Evolutionary conservation across 2,329 filamentous ascomycete genomes (phyloP), one percentile per base, ranked within the genome.

Genomic region (Incumbomyces lentus): DNA sequence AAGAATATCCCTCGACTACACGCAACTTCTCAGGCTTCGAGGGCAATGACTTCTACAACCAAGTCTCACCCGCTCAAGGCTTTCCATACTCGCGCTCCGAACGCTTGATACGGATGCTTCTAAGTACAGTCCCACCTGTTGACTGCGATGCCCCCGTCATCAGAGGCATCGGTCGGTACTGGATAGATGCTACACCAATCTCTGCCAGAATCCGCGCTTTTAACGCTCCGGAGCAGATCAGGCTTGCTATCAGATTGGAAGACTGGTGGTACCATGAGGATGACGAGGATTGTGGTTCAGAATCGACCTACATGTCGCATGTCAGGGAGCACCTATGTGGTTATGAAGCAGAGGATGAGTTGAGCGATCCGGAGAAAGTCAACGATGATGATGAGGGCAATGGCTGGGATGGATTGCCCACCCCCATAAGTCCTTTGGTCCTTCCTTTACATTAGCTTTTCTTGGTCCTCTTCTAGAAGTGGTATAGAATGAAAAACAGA

Each of bases 11-110:
- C 4, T 4, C 22, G 4, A 4, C 22, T 4, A 4, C 8, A 8
- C 8, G 22, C 22, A 26, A 26, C 22, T 8, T 26, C 8, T 5
- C 22, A 19, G 55, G 54, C 37, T 40, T 46, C 22, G 8, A 30
- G 4, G 6, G 32, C 6, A 30, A 30, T 13, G 22, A 42, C 33
- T 35, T 35, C 33, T 35, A 35, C 33, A 35, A 35, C 11, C 33
- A 35, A 17, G 33, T 35, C 13, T 35, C 33, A n/a, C 33, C 33
- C 4, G 16, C 13, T n/a, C 33, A 17, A 6, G 33, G 33, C 12
- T 35, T 35, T 17, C 33, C 33, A 17, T 35, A 35, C 33, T 4
- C 33, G 6, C 4, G 33, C 5, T 35, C 33, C 5, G 16, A 35
- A 11, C 33, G 33, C 13, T 11, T 35, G 13, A 35, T 11, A n/a